Evolutionary conservation across 2,329 filamentous ascomycete genomes (phyloP), one percentile per base, ranked within the genome.

Genomic region (Malbranchea cinnamomea): DNA sequence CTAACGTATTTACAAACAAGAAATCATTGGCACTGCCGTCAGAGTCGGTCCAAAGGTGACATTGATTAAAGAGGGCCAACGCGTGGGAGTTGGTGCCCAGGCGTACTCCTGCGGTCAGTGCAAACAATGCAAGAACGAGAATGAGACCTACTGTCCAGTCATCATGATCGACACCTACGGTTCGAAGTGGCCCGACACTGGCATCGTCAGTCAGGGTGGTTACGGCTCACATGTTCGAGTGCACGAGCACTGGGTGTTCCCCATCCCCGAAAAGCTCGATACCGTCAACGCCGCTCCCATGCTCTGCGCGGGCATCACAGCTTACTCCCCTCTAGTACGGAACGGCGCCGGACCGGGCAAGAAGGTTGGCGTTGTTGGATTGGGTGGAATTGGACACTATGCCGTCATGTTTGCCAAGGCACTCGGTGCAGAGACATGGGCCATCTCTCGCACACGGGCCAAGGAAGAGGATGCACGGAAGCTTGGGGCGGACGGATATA

Each of bases 291-390:
- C 75, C 1, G 82, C 80, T 2, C 79, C 78, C 6, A 83, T 85
- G 78, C 67, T 89, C 42, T 91, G 83, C 54, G 83, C 80, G 23
- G 83, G 83, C 39, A 65, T 91, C 41, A 91, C 83, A 3, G 73
- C 74, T 35, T 91, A 74, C 60, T 78, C 71, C 36, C 82, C 83
- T 1, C 65, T 92, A 9, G 74, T 80, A 39, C 69, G 81, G 28
- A 74, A 84, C 46, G 78, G 78, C 13, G 67, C 68, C 36, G 78
- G 78, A 0, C 78, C 78, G 1, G 81, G 82, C 6, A 54, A 56
- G 40, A 52, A 53, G 34, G 53, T 57, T 9, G 53, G 52, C 18
- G 48, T 56, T 12, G 50, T 60, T 12, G 57, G 57, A 7, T 40
- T 63, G 13, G 76, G 76, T 11, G 76, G 76, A 8, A 68, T 81